Evolutionary conservation across 345 rosid genomes (phyloP), one percentile per base, ranked within the genome.

Genomic region (Trapa incisa): DNA sequence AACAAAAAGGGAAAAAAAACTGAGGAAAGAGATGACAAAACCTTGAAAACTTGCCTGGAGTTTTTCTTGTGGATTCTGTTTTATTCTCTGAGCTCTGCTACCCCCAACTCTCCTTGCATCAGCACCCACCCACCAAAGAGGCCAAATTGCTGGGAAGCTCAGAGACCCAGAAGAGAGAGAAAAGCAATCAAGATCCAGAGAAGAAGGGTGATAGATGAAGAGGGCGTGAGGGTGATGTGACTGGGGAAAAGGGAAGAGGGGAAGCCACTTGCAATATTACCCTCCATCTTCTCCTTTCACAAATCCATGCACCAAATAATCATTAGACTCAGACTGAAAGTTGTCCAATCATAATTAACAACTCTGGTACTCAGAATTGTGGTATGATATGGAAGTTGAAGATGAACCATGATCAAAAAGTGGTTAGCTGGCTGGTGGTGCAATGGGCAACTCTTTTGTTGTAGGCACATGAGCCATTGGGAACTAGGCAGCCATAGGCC

Each of bases 151-250:
- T 17, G 4, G 60, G 33, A 54, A 7, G 9, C 29, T 47, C 68
- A 17, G 43, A 41, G 43, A 48, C 15, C 57, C 11, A 48, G 41
- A 48, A 47, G 16, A 58, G 9, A 56, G 35, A 29, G 45, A 22
- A 8, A 29, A 8, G 47, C 42, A 67, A 47, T 17, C 45, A 7
- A 56, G 60, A 22, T 48, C 75, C 67, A 67, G 15, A 75, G 50
- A 53, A 32, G 43, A 50, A 52, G 41, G 65, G 38, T 41, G 43
- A 41, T 41, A 3, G 43, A 41, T 2, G 0, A 41, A 41, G 29
- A 53, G 42, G 62, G 32, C 65, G 13, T 53, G 68, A 73, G 70
- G 79, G 79, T 77, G 80, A 80, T 77, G 77, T 77, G 85, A 76
- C 82, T 76, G 74, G 16, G 16, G 53, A 15, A 2, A 12, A 15